A percentile compares a stretch with the other conserved stretches of the same genome.
Conservation (phyloP, 768 basidiomycete genomes). For the Amanita molliuscula region DNA sequence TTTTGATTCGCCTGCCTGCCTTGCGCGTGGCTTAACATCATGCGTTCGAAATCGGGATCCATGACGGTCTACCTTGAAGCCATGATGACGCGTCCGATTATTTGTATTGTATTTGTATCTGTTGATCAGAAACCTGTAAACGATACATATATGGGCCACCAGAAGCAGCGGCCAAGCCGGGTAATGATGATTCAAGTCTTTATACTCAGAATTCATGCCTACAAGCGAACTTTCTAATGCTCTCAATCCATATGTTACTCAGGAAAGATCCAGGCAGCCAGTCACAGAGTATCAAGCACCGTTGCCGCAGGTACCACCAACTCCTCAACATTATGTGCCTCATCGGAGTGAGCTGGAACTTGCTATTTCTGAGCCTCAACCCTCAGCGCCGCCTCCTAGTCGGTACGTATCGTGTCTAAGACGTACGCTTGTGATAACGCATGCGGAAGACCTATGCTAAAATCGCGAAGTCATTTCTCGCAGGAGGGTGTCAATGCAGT, state of each 20-base stretch:
- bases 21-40: slow-evolving; percentile 39
- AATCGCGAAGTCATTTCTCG: slow-evolving; percentile 18
- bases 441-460: slow-evolving; percentile 5
- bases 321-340: slow-evolving; percentile 32
- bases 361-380: slow-evolving; percentile 42
- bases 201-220: slow-evolving; percentile 29
- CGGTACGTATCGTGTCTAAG: slow-evolving; percentile 23
- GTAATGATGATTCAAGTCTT: not conserved
- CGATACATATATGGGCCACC: not conserved
- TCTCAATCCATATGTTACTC: slow-evolving; percentile 57
- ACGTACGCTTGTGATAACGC: slow-evolving; percentile 1
- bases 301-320: slow-evolving; percentile 17
- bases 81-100: slow-evolving; percentile 34
- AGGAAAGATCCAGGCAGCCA: slow-evolving; percentile 23
- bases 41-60: slow-evolving; percentile 38
- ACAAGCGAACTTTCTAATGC: slow-evolving; percentile 73
- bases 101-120: slow-evolving; percentile 5
- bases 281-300: slow-evolving; percentile 14
- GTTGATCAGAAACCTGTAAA: slow-evolving; percentile 2
- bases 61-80: slow-evolving; percentile 19
- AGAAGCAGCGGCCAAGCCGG: not conserved
- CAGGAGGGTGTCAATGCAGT: slow-evolving; percentile 33
- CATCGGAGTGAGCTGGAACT: slow-evolving; percentile 59
- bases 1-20: slow-evolving; percentile 30
- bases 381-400: slow-evolving; percentile 23